A percentile compares a stretch with the other conserved stretches of the same genome.
Conservation (phyloP, 2,329 filamentous ascomycete species). For the Hymenoscyphus occultus region DNA sequence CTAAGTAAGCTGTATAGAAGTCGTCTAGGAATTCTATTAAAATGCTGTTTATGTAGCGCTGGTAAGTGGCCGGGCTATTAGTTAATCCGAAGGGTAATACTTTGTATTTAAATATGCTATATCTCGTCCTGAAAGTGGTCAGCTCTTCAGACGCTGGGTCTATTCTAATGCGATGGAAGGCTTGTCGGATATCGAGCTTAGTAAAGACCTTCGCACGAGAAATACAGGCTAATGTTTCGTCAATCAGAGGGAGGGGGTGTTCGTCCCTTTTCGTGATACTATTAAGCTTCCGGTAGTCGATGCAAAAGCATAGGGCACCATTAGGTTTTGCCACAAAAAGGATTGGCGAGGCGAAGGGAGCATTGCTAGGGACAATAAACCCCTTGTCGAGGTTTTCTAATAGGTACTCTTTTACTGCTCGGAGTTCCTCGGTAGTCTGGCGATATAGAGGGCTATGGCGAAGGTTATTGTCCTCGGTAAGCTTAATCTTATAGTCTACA, state of each 20-base stretch:
- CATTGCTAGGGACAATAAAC: too few species aligned
- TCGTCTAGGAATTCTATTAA: background rate
- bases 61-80: background rate
- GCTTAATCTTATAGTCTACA: too few species aligned
- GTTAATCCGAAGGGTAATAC: background rate
- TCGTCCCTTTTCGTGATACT: background rate
- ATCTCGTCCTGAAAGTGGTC: background rate
- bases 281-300: background rate
- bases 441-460: too few species aligned
- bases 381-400: too few species aligned
- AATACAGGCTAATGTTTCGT: too few species aligned
- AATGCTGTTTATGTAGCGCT: background rate
- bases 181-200: background rate
- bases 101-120: background rate
- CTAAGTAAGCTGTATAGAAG: conserved; percentile 1
- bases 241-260: background rate
- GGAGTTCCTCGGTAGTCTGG: too few species aligned
- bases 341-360: too few species aligned
- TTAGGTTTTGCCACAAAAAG: background rate
- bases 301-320: background rate
- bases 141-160: background rate
- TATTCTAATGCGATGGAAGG: background rate
- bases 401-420: too few species aligned
- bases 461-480: too few species aligned
- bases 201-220: background rate